Evolutionary conservation across 768 basidiomycete species (phyloP).

Genomic region (Mrakia gelida): DNA sequence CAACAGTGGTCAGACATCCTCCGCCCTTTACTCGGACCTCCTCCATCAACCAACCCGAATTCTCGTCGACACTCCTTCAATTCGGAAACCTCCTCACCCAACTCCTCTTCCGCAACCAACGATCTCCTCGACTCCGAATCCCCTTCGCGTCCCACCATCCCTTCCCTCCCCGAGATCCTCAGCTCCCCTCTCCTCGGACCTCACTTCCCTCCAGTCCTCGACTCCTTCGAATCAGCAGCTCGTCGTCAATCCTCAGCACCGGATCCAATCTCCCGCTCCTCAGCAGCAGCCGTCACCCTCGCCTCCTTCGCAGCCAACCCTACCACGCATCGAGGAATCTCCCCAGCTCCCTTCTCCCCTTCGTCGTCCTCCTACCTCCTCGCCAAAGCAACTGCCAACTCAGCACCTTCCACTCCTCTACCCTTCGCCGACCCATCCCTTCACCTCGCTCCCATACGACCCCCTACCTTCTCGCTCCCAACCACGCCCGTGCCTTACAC

Average conservation of each 20-base stretch:
- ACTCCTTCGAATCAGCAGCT: neutral
- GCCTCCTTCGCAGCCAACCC: slow-evolving; percentile 7
- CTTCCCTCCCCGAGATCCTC: neutral
- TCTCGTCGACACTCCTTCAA: neutral
- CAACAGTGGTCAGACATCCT: neutral
- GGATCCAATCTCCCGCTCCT: neutral
- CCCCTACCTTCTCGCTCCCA: neutral
- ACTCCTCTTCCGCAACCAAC: neutral
- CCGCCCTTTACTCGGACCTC: neutral
- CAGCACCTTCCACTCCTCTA: neutral
- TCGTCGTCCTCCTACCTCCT: neutral
- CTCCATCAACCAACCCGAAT: neutral
- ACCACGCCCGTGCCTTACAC: neutral
- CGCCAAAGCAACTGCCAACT: neutral
- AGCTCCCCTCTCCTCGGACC: neutral
- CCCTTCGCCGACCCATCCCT: neutral
- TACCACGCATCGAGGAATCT: neutral
- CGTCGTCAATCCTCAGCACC: neutral
- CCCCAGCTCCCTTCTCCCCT: neutral
- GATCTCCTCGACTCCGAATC: neutral
- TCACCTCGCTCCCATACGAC: neutral
- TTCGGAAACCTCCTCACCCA: neutral
- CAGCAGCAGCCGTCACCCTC: slow-evolving; percentile 10
- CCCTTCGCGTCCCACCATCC: neutral
- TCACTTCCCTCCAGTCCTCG: neutral